Evolutionary conservation across 2,329 filamentous ascomycete species (phyloP), one percentile per base, ranked within the genome.

Genomic region (Calcarisporium arbuscula): DNA sequence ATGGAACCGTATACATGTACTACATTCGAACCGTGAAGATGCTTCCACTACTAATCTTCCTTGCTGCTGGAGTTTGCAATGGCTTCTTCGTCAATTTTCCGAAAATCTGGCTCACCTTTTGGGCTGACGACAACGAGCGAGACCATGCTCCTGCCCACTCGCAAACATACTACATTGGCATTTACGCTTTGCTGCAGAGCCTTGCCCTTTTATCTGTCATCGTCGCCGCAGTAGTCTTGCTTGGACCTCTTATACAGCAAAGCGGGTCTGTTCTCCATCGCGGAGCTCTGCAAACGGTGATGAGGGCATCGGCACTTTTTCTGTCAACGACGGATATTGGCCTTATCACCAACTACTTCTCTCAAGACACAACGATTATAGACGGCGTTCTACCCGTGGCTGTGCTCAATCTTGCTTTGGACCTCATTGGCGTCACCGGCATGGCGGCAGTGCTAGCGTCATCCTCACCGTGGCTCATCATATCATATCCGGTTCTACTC

Each of bases 291-390:
- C 10, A 9, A 25, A 25, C 22, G 22, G 22, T 25, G 22, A 12
- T 31, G 30, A 34, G 32, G 21, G 61, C 60, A 1, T 57, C 60
- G 1, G 34, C 63, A 12, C 44, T 42, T 3, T 62, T 65, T 38
- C 60, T 63, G 32, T 56, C 55, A 1, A 45, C 35, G 1, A 62
- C 55, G 1, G 60, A 65, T 33, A 45, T 47, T 2, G 62, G 62
- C 6, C 46, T 53, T 14, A 51, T 58, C 19, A 54, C 55, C 8
- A 64, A 61, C 19, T 47, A 59, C 14, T 65, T 65, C 39, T 60
- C 56, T 9, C 60, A 63, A 27, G 62, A 65, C 20, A 49, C 61
- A 38, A 50, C 48, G 1, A 45, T 62, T 0, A 48, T 62, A 17
- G 58, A 62, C 20, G 49, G 45, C 3, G 51, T 59, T 32, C 45